These are phyloP conservation scores for Nakaseomyces delphensis DNA, from an alignment of 1,139 yeast species.

Conservation along the genomic window DNA sequence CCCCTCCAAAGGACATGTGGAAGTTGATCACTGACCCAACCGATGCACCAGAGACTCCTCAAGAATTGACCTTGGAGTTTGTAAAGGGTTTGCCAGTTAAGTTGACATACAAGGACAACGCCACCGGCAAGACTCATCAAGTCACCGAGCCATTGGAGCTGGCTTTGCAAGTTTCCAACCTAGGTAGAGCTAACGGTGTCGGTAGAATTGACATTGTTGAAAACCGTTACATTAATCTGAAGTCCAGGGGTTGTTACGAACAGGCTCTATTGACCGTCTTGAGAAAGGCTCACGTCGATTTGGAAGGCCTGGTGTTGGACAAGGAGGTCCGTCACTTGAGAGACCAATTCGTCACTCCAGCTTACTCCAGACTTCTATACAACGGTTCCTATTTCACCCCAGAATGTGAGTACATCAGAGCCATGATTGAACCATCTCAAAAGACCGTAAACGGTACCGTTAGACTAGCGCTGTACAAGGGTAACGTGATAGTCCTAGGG, in stretches of 20 bases:
- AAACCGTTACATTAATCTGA: constrained; percentile 96
- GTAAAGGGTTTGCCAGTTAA: constrained; percentile 83
- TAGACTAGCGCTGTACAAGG: constrained; percentile 90
- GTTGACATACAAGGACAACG: constrained; percentile 54
- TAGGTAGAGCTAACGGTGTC: constrained; percentile 98
- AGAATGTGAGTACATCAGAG: constrained; percentile 91
- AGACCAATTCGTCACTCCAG: constrained; percentile 90
- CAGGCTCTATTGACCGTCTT: constrained; percentile 95
- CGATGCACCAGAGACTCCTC: constrained; percentile 92
- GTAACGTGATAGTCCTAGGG: constrained; percentile 73
- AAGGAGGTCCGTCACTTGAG: constrained; percentile 96
- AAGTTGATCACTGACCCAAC: constrained; percentile 91
- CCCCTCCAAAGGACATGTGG: constrained; percentile 99
- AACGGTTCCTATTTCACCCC: constrained; percentile 98
- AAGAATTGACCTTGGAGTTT: constrained; percentile 73
- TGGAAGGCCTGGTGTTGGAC: constrained; percentile 94
- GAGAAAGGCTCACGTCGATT: constrained; percentile 88
- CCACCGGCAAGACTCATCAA: constrained; percentile 41
- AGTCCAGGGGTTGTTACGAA: constrained; percentile 98
- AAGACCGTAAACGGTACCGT: constrained; percentile 92
- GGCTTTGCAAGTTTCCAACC: constrained; percentile 83
- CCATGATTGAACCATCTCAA: constrained; percentile 92
- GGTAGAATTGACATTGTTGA: constrained; percentile 99
- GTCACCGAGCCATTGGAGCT: constrained; percentile 72
- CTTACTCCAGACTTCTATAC: constrained; percentile 84